Evolutionary conservation across 78 protist genomes (phyloP).

Genomic region (Dictyostelium citrinum): DNA sequence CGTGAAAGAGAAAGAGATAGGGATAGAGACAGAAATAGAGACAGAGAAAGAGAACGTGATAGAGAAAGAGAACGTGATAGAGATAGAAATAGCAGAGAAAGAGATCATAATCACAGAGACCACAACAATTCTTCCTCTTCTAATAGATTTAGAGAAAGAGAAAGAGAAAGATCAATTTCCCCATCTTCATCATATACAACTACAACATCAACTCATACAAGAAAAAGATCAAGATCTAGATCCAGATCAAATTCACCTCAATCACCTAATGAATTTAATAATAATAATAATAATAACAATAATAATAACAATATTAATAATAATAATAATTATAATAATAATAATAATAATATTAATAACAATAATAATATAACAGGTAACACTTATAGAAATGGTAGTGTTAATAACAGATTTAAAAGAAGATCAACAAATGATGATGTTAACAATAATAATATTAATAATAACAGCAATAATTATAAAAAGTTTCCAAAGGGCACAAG

Average conservation of each 20-base stretch:
- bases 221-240: neutral
- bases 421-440: neutral
- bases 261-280: neutral
- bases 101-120: neutral
- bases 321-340: neutral
- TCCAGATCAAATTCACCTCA: neutral
- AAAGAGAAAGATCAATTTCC: neutral
- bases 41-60: neutral
- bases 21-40: neutral
- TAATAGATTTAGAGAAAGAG: conserved; percentile 2
- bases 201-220: neutral
- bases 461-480: neutral
- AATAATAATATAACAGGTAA: neutral
- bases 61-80: neutral
- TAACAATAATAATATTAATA: neutral
- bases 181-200: neutral
- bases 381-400: neutral
- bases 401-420: neutral
- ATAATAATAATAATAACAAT: neutral
- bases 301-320: neutral
- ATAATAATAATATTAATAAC: neutral
- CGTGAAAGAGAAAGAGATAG: too few species aligned
- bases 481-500: neutral
- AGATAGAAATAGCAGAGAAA: neutral
- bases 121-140: neutral